A percentile compares a stretch with the other conserved stretches of the same genome.
Conservation (phyloP, 345 rosid species). For the Ceriops zippeliana region DNA sequence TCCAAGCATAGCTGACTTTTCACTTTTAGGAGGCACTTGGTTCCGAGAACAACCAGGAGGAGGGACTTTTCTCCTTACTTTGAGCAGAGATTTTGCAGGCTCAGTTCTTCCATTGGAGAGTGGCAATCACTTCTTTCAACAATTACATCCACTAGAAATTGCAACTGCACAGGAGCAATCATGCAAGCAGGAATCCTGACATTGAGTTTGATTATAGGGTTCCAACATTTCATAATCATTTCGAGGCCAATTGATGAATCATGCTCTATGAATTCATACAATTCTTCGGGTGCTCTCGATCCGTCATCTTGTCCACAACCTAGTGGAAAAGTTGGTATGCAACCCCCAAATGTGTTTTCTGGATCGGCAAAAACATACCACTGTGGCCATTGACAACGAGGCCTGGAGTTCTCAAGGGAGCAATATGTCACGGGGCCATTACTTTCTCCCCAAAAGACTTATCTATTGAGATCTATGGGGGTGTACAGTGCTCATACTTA, state of each 20-base stretch:
- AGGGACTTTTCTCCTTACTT: slow-evolving; percentile 15
- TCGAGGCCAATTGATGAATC: slow-evolving; percentile 3
- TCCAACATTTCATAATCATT: slow-evolving; percentile 17
- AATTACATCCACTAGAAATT: not conserved
- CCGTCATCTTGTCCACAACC: slow-evolving; percentile 1
- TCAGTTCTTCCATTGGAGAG: slow-evolving; percentile 14
- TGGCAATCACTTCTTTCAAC: slow-evolving; percentile 24
- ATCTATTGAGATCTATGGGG: too few relatives aligned
- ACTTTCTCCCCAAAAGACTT: too few relatives aligned
- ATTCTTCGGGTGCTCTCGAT: not conserved
- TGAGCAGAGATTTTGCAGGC: slow-evolving; percentile 1
- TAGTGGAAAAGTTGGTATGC: too few relatives aligned
- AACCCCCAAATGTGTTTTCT: too few relatives aligned
- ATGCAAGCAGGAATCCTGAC: slow-evolving; percentile 15
- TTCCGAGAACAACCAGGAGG: too few relatives aligned
- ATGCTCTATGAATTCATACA: slow-evolving; percentile 4
- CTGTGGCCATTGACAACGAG: slow-evolving; percentile 8
- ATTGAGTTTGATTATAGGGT: slow-evolving; percentile 1
- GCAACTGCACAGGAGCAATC: slow-evolving; percentile 20
- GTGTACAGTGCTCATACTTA: too few relatives aligned
- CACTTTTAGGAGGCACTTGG: not conserved
- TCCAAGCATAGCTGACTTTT: not conserved
- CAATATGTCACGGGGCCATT: not conserved
- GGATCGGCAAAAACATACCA: not conserved
- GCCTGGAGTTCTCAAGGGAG: not conserved